Conservation (phyloP, 805 yeast species). For the Myxozyma neotropica region DNA sequence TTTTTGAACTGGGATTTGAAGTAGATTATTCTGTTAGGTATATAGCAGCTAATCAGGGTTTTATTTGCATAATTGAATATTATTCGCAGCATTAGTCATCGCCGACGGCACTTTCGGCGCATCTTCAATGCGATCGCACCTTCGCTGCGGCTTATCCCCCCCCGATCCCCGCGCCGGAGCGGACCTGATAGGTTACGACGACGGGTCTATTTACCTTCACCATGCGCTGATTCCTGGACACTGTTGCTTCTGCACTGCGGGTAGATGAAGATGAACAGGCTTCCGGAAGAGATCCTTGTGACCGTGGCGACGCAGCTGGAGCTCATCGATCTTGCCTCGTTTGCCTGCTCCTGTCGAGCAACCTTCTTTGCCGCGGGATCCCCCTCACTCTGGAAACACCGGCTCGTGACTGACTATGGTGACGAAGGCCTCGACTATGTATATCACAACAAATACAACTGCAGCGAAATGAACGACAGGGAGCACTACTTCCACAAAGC, state of each 20-base stretch:
- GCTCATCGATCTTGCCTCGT: background rate
- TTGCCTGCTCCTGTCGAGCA: background rate
- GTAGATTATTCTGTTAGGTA: too few species aligned
- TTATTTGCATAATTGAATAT: too few species aligned
- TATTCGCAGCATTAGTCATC: background rate
- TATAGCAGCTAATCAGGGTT: too few species aligned
- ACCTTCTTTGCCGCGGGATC: background rate
- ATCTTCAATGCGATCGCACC: background rate
- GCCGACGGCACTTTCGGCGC: background rate
- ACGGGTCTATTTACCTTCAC: background rate
- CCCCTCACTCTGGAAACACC: background rate
- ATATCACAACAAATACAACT: background rate
- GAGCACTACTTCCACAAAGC: background rate
- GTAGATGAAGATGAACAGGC: too few species aligned
- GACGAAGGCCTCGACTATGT: conserved; percentile 6
- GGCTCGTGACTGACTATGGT: conserved; percentile 7
- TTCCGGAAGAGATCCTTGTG: too few species aligned
- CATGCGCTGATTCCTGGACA: too few species aligned
- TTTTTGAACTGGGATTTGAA: too few species aligned
- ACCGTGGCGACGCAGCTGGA: background rate
- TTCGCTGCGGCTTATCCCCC: background rate
- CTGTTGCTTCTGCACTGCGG: too few species aligned
- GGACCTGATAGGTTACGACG: background rate
- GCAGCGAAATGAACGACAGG: too few species aligned
- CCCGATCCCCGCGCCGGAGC: background rate